These are phyloP conservation scores for Crithidia fasciculata DNA, from an alignment of 208 protist genomes.

Conservation along the genomic window DNA sequence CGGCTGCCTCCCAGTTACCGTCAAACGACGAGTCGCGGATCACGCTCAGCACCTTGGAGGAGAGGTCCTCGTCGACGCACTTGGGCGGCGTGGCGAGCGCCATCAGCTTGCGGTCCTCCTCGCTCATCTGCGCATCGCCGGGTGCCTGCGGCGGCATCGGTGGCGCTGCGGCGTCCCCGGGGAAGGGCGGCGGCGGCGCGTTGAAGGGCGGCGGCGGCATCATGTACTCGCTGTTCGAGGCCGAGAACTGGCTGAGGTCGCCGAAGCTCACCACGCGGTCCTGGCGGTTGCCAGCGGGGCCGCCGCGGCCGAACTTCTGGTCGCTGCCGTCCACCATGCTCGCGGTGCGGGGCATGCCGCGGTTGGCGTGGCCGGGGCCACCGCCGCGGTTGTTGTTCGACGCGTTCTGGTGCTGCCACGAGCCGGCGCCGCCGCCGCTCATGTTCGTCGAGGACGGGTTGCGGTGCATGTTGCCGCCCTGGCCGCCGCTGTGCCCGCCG, in stretches of 20 bases:
- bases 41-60: conserved; percentile 56
- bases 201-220: conserved; percentile 30
- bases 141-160: conserved; percentile 17
- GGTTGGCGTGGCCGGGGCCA: conserved; percentile 25
- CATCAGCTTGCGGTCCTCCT: conserved; percentile 76
- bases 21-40: conserved; percentile 67
- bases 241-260: conserved; percentile 46
- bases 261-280: conserved; percentile 52
- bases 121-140: conserved; percentile 29
- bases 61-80: conserved; percentile 55
- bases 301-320: conserved; percentile 31
- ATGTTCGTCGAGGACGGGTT: conserved; percentile 29
- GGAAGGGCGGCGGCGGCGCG: conserved; percentile 27
- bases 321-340: conserved; percentile 38
- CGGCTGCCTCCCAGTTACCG: conserved; percentile 48
- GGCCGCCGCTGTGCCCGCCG: conserved; percentile 23
- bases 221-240: conserved; percentile 28
- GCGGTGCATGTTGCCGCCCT: conserved; percentile 25
- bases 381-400: conserved; percentile 20
- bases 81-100: conserved; percentile 70
- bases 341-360: conserved; percentile 32
- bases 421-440: conserved; percentile 18
- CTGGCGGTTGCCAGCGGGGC: conserved; percentile 27
- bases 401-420: conserved; percentile 34
- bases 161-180: conserved; percentile 12